Conservation (phyloP, 2,329 filamentous ascomycete genomes). For the Monilinia fructigena region DNA sequence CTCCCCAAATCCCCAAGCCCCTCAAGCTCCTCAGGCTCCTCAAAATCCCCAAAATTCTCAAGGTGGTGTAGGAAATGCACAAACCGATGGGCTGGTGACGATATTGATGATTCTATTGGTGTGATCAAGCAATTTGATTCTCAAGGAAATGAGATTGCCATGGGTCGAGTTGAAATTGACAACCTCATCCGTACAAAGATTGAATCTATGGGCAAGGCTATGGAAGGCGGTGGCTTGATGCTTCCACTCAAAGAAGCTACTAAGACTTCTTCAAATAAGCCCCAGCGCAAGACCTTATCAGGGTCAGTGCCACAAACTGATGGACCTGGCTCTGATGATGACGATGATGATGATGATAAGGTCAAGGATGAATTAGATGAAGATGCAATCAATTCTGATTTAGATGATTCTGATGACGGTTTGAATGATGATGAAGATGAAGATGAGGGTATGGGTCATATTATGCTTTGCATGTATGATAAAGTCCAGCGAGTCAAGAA, state of each 20-base stretch:
- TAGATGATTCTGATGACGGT: conserved; percentile 91
- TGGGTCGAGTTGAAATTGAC: conserved; percentile 64
- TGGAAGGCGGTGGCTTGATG: conserved; percentile 77
- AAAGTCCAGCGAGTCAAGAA: conserved; percentile 99
- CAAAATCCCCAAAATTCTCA: conserved; percentile 34
- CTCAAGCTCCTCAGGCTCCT: conserved; percentile 30
- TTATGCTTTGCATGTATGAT: conserved; percentile 99
- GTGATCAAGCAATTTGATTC: conserved; percentile 57
- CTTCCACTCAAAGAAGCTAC: conserved; percentile 54
- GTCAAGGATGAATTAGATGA: conserved; percentile 66
- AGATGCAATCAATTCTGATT: conserved; percentile 96
- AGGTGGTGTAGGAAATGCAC: conserved; percentile 52
- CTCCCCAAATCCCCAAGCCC: background rate
- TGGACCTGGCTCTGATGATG: conserved; percentile 54
- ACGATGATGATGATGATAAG: conserved; percentile 60
- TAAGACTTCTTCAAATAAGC: conserved; percentile 36
- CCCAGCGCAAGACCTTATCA: conserved; percentile 38
- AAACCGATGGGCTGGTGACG: conserved; percentile 70
- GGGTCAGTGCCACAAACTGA: conserved; percentile 53
- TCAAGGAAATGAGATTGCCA: conserved; percentile 54
- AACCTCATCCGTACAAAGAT: conserved; percentile 67
- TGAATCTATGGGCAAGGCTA: conserved; percentile 60
- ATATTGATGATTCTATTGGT: conserved; percentile 53
- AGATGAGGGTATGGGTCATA: conserved; percentile 78
- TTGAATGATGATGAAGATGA: conserved; percentile 81